Percentiles rank a stretch among this genome's conserved stretches.
These are phyloP conservation scores for Trichoderma pleuroti DNA, from an alignment of 2,329 filamentous ascomycete genomes.

Conservation along the genomic window DNA sequence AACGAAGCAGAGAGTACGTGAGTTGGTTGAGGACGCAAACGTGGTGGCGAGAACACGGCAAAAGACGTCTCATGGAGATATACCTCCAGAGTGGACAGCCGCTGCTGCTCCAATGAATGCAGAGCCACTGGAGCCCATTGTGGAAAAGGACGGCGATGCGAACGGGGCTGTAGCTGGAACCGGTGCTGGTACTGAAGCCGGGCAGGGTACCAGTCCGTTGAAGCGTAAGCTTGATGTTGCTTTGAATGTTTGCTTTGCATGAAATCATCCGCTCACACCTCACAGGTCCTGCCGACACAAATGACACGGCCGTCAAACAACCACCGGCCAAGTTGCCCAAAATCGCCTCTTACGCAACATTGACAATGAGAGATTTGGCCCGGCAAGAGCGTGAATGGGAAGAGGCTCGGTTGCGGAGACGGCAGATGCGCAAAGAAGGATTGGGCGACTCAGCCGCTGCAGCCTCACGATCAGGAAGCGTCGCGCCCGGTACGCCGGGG, in stretches of 20 bases:
- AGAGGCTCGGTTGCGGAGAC: constrained; percentile 65
- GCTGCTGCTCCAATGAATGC: constrained; percentile 57
- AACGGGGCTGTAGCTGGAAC: constrained; percentile 34
- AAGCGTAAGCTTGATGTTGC: constrained; percentile 58
- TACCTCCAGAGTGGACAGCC: constrained; percentile 73
- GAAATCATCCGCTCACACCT: neutral
- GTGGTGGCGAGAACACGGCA: constrained; percentile 68
- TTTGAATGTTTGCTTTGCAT: neutral
- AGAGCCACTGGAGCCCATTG: constrained; percentile 32
- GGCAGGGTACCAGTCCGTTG: constrained; percentile 50
- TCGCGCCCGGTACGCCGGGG: constrained; percentile 59
- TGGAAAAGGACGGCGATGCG: constrained; percentile 29
- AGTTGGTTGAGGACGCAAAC: constrained; percentile 73
- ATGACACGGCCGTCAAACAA: constrained; percentile 37
- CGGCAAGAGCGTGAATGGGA: constrained; percentile 68
- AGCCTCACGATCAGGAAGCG: constrained; percentile 52
- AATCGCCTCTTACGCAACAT: constrained; percentile 49
- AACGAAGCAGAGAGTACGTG: constrained; percentile 72
- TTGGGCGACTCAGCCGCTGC: constrained; percentile 48
- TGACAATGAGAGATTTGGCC: constrained; percentile 59
- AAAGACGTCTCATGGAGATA: constrained; percentile 71
- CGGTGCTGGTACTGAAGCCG: constrained; percentile 48
- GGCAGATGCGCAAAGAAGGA: constrained; percentile 59
- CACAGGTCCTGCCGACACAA: constrained; percentile 40
- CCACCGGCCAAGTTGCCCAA: constrained; percentile 43